Percentiles rank a stretch among this genome's conserved stretches.
These are phyloP conservation scores for Tremella mesenterica DNA, from an alignment of 768 basidiomycete genomes.

Conservation along the genomic window DNA sequence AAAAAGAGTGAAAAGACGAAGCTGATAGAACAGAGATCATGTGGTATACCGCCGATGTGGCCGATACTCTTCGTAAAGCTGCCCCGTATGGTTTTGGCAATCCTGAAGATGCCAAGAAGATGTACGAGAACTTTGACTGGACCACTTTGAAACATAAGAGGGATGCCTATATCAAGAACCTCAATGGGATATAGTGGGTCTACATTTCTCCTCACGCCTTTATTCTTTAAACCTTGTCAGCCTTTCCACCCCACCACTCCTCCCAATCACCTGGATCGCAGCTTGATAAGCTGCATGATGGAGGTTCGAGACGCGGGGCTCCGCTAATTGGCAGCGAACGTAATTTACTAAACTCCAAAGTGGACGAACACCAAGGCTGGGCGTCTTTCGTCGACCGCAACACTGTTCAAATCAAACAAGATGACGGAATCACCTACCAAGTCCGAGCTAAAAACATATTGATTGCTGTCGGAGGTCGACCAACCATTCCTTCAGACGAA, in stretches of 20 bases:
- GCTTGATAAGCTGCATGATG: too few species aligned
- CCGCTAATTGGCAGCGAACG: constrained; percentile 48
- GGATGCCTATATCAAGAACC: constrained; percentile 81
- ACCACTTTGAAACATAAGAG: constrained; percentile 80
- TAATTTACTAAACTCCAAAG: constrained; percentile 77
- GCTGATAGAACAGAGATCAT: constrained; percentile 59
- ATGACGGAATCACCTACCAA: constrained; percentile 57
- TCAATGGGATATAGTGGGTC: constrained; percentile 73
- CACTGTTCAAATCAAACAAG: constrained; percentile 62
- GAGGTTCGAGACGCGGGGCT: too few species aligned
- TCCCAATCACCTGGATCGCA: too few species aligned
- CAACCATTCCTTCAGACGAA: constrained; percentile 67
- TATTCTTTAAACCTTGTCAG: too few species aligned
- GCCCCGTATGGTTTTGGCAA: constrained; percentile 52
- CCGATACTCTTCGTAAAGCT: constrained; percentile 73
- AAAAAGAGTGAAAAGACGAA: background rate
- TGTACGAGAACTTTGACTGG: constrained; percentile 65
- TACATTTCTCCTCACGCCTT: background rate
- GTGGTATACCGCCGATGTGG: constrained; percentile 62
- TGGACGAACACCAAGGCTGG: constrained; percentile 74
- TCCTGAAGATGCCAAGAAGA: constrained; percentile 49
- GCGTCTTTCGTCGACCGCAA: constrained; percentile 63
- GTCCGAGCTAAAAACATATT: constrained; percentile 69
- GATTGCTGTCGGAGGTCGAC: constrained; percentile 78
- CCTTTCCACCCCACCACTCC: too few species aligned